These are phyloP conservation scores for Leccinum fibrillosum DNA, from an alignment of 768 basidiomycete genomes.

Conservation along the genomic window DNA sequence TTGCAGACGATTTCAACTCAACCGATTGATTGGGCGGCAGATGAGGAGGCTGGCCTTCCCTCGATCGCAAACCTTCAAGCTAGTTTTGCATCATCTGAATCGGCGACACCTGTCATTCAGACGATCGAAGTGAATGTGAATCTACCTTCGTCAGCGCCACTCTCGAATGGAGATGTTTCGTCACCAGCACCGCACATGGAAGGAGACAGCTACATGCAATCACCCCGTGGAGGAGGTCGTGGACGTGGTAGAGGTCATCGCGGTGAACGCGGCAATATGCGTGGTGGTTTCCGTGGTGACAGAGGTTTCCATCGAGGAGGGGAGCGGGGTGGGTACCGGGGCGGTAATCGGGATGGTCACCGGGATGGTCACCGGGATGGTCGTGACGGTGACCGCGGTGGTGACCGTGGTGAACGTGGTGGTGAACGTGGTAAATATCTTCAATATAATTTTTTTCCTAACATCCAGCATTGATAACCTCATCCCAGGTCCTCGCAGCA, in stretches of 20 bases:
- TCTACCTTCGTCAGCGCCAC: constrained; percentile 19
- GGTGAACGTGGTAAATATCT: constrained; percentile 23
- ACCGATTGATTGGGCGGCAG: constrained; percentile 80
- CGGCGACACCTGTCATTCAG: constrained; percentile 53
- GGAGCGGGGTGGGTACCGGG: constrained; percentile 34
- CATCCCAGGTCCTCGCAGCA: constrained; percentile 15
- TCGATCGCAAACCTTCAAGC: constrained; percentile 73
- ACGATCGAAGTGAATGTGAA: constrained; percentile 36
- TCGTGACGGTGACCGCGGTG: too few relatives aligned
- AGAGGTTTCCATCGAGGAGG: constrained; percentile 36
- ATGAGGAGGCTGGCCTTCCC: constrained; percentile 78
- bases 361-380: constrained; percentile 13
- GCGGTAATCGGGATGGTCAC: constrained; percentile 23
- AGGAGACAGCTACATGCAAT: constrained; percentile 62
- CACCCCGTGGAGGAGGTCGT: constrained; percentile 45
- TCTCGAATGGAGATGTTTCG: constrained; percentile 20
- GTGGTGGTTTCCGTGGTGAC: constrained; percentile 43
- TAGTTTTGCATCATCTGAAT: constrained; percentile 71
- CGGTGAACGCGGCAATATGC: constrained; percentile 39
- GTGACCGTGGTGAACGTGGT: constrained; percentile 18
- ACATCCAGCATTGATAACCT: neutral
- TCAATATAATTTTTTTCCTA: neutral
- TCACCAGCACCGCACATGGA: constrained; percentile 32
- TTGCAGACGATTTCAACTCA: constrained; percentile 21
- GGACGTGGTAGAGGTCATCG: constrained; percentile 44